A percentile compares a stretch with the other conserved stretches of the same genome.
phyloP scores from a whole-genome alignment of 2,329 filamentous ascomycete species.

The Fusarium musae region DNA sequence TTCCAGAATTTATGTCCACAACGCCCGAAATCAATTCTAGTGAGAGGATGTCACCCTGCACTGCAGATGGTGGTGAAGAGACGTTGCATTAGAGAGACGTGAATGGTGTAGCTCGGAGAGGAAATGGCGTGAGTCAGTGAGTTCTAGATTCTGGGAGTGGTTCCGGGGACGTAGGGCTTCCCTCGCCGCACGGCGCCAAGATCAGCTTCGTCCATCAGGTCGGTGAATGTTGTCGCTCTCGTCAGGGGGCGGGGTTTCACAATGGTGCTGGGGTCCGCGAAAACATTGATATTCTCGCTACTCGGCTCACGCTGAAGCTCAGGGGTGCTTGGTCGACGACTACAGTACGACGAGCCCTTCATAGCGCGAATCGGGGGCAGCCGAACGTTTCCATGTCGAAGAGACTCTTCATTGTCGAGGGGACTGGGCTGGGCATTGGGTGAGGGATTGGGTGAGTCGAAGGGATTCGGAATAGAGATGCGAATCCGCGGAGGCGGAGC shows the following conservation, averaged over 20 bases:
- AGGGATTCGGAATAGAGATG: constrained; percentile 52
- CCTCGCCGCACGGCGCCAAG: constrained; percentile 56
- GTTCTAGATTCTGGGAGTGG: constrained; percentile 48
- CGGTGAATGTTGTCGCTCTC: constrained; percentile 62
- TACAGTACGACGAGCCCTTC: constrained; percentile 45
- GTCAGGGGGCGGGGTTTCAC: constrained; percentile 43
- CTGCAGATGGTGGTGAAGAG: constrained; percentile 22
- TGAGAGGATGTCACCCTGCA: constrained; percentile 25
- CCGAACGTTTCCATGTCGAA: constrained; percentile 45
- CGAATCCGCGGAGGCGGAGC: constrained; percentile 36
- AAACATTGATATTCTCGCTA: constrained; percentile 64
- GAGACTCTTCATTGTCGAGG: constrained; percentile 38
- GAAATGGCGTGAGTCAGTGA: not conserved
- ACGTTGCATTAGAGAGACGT: constrained; percentile 8
- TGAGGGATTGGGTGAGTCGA: constrained; percentile 49
- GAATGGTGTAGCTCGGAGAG: not conserved
- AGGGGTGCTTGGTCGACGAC: constrained; percentile 47
- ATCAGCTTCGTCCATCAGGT: constrained; percentile 62
- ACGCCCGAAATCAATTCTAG: constrained; percentile 29
- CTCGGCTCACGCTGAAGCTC: constrained; percentile 56
- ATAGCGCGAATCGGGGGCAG: constrained; percentile 55
- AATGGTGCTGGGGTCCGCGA: constrained; percentile 60
- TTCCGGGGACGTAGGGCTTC: constrained; percentile 55
- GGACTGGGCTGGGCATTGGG: constrained; percentile 40
- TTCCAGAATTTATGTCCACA: constrained; percentile 21